Conservation (phyloP, 352 stramenopile genomes). For the Globisporangium perplexum region DNA sequence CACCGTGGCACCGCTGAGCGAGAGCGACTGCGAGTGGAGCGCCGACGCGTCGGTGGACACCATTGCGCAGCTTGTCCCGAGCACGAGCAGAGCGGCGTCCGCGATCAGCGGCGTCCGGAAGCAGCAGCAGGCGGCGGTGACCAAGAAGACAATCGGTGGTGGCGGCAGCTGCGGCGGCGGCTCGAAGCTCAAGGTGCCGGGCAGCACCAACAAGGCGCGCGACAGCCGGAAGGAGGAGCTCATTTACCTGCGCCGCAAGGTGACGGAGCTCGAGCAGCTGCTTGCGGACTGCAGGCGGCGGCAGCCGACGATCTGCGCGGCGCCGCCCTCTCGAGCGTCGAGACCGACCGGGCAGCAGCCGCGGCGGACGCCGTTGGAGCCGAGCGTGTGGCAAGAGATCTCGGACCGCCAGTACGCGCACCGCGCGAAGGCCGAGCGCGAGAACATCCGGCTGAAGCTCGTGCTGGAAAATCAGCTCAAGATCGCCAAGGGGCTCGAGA, state of each 20-base stretch:
- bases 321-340: not conserved
- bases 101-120: not conserved
- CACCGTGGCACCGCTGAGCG: not conserved
- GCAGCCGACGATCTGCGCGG: not conserved
- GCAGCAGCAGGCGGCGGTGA: not conserved
- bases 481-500: constrained; percentile 34
- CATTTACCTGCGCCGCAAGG: constrained; percentile 20
- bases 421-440: constrained; percentile 18
- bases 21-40: constrained; percentile 1
- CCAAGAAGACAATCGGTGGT: too few relatives aligned
- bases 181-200: not conserved
- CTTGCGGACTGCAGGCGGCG: constrained; percentile 5
- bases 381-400: constrained; percentile 8
- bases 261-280: constrained; percentile 16
- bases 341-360: not conserved
- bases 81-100: not conserved
- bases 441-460: constrained; percentile 46
- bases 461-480: constrained; percentile 49
- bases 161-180: not conserved
- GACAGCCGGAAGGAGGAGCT: constrained; percentile 22
- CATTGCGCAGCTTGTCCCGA: not conserved
- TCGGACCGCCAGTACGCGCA: not conserved
- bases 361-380: not conserved
- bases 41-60: not conserved
- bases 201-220: constrained; percentile 13